Conservation (phyloP, 2,329 filamentous ascomycete species). For the Lasiodiplodia sp. region DNA sequence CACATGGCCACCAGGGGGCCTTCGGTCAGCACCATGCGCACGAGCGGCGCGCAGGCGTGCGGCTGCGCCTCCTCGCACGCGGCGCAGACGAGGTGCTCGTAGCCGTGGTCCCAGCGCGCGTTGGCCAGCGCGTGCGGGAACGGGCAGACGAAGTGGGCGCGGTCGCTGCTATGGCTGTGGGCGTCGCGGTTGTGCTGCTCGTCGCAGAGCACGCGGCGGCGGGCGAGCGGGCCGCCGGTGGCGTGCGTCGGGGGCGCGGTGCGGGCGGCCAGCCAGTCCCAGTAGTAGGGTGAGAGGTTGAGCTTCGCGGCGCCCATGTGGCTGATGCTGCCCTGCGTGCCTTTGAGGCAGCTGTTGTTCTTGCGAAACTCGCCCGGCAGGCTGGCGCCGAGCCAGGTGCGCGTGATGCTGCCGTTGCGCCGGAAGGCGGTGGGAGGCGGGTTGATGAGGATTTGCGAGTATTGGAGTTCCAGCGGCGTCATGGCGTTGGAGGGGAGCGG, state of each 20-base stretch:
- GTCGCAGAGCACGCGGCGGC: neutral
- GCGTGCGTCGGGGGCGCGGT: neutral
- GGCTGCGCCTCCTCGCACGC: neutral
- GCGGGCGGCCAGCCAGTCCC: neutral
- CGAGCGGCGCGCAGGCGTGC: neutral
- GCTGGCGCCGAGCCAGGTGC: neutral
- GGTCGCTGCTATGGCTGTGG: neutral
- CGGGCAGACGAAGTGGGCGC: neutral
- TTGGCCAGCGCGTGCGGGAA: neutral
- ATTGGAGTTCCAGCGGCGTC: neutral
- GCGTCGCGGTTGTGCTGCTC: conserved; percentile 8
- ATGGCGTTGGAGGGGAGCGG: neutral
- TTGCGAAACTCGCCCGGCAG: neutral
- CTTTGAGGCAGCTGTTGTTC: neutral
- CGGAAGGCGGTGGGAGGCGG: neutral
- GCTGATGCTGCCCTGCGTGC: neutral
- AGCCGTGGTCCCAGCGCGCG: neutral
- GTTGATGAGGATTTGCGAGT: neutral
- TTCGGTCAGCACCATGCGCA: neutral
- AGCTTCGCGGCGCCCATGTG: neutral
- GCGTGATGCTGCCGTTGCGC: neutral
- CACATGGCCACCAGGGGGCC: conserved; percentile 6
- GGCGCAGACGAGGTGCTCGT: conserved; percentile 1
- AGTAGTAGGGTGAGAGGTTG: neutral
- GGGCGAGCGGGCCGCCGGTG: neutral